A percentile compares a stretch with the other conserved stretches of the same genome.
Conservation (phyloP, 176 grass and related monocot genomes). For the Triticum urartu region DNA sequence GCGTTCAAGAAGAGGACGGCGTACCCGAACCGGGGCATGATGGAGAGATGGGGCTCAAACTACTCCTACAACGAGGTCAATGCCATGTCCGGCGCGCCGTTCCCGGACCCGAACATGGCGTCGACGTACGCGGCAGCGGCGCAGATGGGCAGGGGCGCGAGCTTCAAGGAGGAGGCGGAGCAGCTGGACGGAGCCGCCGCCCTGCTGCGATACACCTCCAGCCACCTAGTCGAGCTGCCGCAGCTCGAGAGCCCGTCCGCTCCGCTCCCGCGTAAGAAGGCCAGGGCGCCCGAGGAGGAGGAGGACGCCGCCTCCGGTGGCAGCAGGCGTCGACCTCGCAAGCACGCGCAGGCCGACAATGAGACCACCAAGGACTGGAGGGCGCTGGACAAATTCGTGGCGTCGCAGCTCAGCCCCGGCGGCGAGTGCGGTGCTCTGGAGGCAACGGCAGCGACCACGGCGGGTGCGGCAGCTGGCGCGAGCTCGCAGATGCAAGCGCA, state of each 20-base stretch:
- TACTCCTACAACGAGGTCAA: slow-evolving; percentile 52
- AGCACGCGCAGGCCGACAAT: slow-evolving; percentile 21
- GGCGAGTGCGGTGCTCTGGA: slow-evolving; percentile 28
- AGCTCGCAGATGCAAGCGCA: slow-evolving; percentile 19
- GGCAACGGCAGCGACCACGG: not conserved
- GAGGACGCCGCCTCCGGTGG: not conserved
- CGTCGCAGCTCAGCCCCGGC: slow-evolving; percentile 65
- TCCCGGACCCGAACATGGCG: slow-evolving; percentile 31
- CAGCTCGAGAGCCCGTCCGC: slow-evolving; percentile 73
- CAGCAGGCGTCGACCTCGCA: slow-evolving; percentile 18
- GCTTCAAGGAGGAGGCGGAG: slow-evolving; percentile 59
- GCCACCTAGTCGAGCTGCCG: slow-evolving; percentile 53
- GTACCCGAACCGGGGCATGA: slow-evolving; percentile 47
- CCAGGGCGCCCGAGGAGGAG: slow-evolving; percentile 9
- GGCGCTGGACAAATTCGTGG: slow-evolving; percentile 73
- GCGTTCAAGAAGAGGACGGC: slow-evolving; percentile 92
- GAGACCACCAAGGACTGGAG: slow-evolving; percentile 63
- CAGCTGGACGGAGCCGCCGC: slow-evolving; percentile 45
- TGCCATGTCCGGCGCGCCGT: slow-evolving; percentile 22
- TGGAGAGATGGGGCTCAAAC: slow-evolving; percentile 54
- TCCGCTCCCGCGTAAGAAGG: slow-evolving; percentile 17
- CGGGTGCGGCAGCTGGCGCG: not conserved
- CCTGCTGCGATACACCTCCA: slow-evolving; percentile 49
- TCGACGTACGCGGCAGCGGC: slow-evolving; percentile 28
- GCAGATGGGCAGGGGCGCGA: slow-evolving; percentile 44